Evolutionary conservation across 2,329 filamentous ascomycete genomes (phyloP).

Genomic region (Colletotrichum gigasporum): DNA sequence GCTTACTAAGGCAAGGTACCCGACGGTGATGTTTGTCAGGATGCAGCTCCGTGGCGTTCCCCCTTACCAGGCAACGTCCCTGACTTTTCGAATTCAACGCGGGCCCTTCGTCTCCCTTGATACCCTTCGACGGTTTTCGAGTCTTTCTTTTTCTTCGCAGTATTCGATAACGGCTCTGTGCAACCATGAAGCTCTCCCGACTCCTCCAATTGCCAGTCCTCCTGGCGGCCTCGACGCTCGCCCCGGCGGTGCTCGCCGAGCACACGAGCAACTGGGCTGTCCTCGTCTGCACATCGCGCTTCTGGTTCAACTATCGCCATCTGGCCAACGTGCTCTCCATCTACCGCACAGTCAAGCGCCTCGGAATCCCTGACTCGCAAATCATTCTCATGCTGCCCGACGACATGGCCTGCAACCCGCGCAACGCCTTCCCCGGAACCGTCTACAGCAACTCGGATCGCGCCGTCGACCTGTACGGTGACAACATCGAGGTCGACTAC

Average conservation of each 20-base stretch:
- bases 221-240: constrained; percentile 57
- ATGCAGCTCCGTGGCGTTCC: constrained; percentile 22
- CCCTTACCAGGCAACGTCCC: constrained; percentile 20
- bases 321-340: constrained; percentile 97
- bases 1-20: constrained; percentile 22
- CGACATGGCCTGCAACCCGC: constrained; percentile 99
- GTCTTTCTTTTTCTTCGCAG: neutral
- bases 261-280: constrained; percentile 99
- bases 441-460: constrained; percentile 99
- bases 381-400: constrained; percentile 99
- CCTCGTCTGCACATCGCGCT: constrained; percentile 96
- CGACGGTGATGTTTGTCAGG: constrained; percentile 5
- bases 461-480: constrained; percentile 93
- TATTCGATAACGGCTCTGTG: neutral
- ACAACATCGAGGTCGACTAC: constrained; percentile 99
- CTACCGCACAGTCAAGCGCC: constrained; percentile 96
- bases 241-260: constrained; percentile 64
- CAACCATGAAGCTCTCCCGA: constrained; percentile 60
- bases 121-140: neutral
- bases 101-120: constrained; percentile 12
- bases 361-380: constrained; percentile 97
- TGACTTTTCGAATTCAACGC: neutral
- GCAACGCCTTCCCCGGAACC: constrained; percentile 96
- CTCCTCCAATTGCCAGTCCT: constrained; percentile 57
- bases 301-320: constrained; percentile 99